A percentile compares a stretch with the other conserved stretches of the same genome.
Evolutionary conservation across 768 basidiomycete species (phyloP).

Genomic region (Leccinum rimulosum): DNA sequence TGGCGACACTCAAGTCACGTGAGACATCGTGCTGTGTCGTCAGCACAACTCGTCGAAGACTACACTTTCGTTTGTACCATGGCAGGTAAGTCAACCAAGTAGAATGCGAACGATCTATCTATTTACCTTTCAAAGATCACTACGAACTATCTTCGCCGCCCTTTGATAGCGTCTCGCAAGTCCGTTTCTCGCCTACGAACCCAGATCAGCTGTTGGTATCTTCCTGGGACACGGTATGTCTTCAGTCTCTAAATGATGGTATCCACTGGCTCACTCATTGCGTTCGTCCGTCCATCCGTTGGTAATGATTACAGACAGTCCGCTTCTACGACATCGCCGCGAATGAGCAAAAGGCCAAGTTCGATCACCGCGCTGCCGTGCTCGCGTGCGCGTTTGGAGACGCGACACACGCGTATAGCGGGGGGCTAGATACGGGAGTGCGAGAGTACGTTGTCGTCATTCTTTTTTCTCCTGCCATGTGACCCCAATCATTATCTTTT

Average conservation of each 20-base stretch:
- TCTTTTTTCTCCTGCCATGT: too few species aligned
- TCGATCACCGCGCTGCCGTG: constrained; percentile 86
- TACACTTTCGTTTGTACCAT: background rate
- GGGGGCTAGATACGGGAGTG: constrained; percentile 82
- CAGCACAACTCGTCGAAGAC: too few species aligned
- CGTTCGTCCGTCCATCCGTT: background rate
- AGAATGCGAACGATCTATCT: background rate
- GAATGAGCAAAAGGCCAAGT: constrained; percentile 73
- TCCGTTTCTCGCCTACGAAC: constrained; percentile 78
- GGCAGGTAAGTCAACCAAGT: background rate
- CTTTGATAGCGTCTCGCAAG: constrained; percentile 79
- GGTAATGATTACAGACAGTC: constrained; percentile 51
- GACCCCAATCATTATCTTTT: background rate
- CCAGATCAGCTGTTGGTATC: constrained; percentile 79
- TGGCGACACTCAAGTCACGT: background rate
- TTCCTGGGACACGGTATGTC: constrained; percentile 80
- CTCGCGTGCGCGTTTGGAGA: constrained; percentile 78
- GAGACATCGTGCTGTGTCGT: background rate
- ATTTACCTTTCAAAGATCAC: constrained; percentile 25
- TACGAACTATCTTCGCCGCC: constrained; percentile 63
- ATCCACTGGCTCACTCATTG: constrained; percentile 8
- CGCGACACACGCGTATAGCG: constrained; percentile 70
- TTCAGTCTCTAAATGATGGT: constrained; percentile 13
- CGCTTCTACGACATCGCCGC: constrained; percentile 51
- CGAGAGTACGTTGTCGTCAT: constrained; percentile 51